Conservation (phyloP, 257 asterid species). For the Leonotis leonurus region DNA sequence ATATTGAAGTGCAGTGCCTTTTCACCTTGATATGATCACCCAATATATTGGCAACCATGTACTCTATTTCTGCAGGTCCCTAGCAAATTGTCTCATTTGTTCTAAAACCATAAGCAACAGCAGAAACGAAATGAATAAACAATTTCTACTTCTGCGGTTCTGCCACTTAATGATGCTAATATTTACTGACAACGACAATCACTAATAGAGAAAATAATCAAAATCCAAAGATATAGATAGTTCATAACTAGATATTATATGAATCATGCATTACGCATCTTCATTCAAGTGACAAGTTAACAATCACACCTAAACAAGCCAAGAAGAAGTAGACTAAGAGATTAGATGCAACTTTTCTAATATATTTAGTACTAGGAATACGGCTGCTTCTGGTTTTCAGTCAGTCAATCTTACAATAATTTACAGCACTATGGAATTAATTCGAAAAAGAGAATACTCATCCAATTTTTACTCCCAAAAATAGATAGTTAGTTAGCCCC, state of each 20-base stretch:
- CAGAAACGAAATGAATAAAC: not conserved
- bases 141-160: not conserved
- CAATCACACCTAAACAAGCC: not conserved
- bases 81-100: conserved; percentile 13
- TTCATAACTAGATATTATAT: not conserved
- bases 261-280: not conserved
- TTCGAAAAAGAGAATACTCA: not conserved
- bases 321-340: not conserved
- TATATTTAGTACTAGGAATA: not conserved
- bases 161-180: not conserved
- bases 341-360: not conserved
- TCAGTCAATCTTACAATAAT: not conserved
- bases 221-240: not conserved
- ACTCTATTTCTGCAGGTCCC: conserved; percentile 2
- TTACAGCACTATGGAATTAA: not conserved
- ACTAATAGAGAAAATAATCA: not conserved
- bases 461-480: not conserved
- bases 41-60: conserved; percentile 11
- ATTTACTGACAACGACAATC: not conserved
- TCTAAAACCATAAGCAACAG: not conserved
- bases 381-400: not conserved
- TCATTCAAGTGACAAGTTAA: not conserved
- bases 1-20: not conserved
- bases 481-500: not conserved
- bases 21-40: conserved; percentile 19